phyloP scores from a whole-genome alignment of 1,139 yeast genomes.

The Geotrichum carabidarum region DNA sequence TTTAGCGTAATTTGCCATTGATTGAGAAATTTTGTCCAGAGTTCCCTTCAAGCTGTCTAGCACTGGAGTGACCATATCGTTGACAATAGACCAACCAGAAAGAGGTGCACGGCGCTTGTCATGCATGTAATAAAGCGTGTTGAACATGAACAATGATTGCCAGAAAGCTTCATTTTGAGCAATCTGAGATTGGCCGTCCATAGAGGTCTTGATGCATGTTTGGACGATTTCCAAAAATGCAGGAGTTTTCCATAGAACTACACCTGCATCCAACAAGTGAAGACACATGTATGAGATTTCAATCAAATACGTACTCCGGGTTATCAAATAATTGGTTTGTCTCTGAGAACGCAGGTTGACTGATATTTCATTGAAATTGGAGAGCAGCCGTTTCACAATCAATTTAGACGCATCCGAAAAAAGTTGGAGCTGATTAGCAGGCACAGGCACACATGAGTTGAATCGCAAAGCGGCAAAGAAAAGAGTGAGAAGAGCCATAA shows the following conservation, averaged over 20 bases:
- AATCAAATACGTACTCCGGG: slow-evolving; percentile 1
- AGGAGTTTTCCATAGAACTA: neutral
- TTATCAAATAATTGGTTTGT: neutral
- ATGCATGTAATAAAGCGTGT: slow-evolving; percentile 8
- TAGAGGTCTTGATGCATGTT: slow-evolving; percentile 3
- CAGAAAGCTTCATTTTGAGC: slow-evolving; percentile 13
- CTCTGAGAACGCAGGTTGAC: neutral
- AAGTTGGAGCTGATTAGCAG: neutral
- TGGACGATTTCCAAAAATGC: slow-evolving; percentile 6
- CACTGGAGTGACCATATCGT: slow-evolving; percentile 11
- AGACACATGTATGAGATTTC: slow-evolving; percentile 11
- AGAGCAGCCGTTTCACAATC: slow-evolving; percentile 2
- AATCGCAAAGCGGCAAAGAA: neutral
- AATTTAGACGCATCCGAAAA: neutral
- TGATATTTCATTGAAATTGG: slow-evolving; percentile 5
- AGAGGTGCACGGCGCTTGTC: neutral
- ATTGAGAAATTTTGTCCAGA: neutral
- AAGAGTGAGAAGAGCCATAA: neutral
- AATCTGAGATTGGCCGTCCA: neutral
- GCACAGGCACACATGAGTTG: too few species aligned
- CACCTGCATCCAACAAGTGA: slow-evolving; percentile 9
- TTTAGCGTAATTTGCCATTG: slow-evolving; percentile 10
- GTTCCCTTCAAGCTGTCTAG: slow-evolving; percentile 3
- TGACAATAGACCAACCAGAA: slow-evolving; percentile 14
- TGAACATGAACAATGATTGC: slow-evolving; percentile 14